Evolutionary conservation across 1,139 yeast species (phyloP).

Genomic region (Pichia sp.): DNA sequence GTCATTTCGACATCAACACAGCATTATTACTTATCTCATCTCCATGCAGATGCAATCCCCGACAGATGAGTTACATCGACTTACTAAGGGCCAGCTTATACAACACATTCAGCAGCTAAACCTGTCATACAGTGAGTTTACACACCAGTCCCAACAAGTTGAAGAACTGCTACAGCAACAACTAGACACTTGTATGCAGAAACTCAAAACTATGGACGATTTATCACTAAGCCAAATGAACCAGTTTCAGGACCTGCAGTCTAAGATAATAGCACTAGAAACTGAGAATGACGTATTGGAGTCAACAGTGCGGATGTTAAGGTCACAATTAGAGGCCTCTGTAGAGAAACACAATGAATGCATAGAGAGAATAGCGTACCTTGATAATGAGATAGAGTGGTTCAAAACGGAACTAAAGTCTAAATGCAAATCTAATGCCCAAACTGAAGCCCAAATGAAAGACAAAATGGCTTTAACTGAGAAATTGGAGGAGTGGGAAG

Average conservation of each 20-base stretch:
- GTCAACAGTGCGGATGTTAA: constrained; percentile 16
- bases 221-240: no score
- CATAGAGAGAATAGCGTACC: constrained; percentile 19
- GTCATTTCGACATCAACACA: no score
- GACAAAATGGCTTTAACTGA: no score
- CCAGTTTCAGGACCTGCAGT: background rate
- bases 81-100: constrained; percentile 16
- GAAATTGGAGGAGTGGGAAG: no score
- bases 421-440: no score
- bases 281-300: constrained; percentile 21
- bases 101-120: constrained; percentile 18
- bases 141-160: constrained; percentile 20
- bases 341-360: constrained; percentile 15
- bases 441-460: no score
- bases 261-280: constrained; percentile 14
- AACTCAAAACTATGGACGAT: no score
- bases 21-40: no score
- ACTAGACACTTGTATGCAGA: no score
- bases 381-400: constrained; percentile 19
- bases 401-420: no score
- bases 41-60: no score
- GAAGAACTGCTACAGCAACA: constrained; percentile 23
- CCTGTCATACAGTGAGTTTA: constrained; percentile 16
- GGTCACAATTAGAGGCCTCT: constrained; percentile 7
- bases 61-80: no score